Evolutionary conservation across 2,329 filamentous ascomycete species (phyloP), one percentile per base, ranked within the genome.

Genomic region (Pezicula carpinea): DNA sequence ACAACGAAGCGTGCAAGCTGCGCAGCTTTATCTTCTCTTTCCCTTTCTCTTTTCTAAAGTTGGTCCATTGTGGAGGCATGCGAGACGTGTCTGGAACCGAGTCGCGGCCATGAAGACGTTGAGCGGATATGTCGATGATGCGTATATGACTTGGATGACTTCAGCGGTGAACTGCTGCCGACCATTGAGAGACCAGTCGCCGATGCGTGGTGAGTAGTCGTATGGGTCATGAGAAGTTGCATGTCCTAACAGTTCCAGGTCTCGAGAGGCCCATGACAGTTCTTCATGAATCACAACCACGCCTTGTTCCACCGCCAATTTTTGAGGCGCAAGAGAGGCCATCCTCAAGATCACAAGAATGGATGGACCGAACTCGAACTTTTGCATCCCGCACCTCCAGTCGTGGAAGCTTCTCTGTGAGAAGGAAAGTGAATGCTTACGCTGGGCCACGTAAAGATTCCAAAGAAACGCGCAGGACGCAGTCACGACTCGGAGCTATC

Each of bases 401-500:
- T 58, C 65, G 66, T 51, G 68, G 64, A 51, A 67, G 64, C 55
- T 71, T 72, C 58, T 72, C 73, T 43, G 64, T 67, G 56, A 75
- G 69, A 63, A 74, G 61, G 46, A 60, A 51, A 32, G 31, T 61
- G 10, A 67, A 59, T 67, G 69, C 45, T 65, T 74, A 56, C 66
- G 69, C 55, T 69, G 73, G 49, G 67, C 70, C 49, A 65, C 68
- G 44, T 65, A 69, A 36, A 66, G 45, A 44, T 46, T 44, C 31
- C 41, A 46, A 39, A 41, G 48, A 34, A 43, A 47, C 73, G 59
- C 76, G 73, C 64, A 69, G 75, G 63, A 74, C 75, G 60, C 69
- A 69, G 50, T 29, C 26, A 29, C 38, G 38, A 40, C 18, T 40
- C 26, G 38, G 22, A 14, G 22, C 19, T 23, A 83, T 84, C 57